Evolutionary conservation across 2,329 filamentous ascomycete genomes (phyloP).

Genomic region (Colletotrichum godetiae): DNA sequence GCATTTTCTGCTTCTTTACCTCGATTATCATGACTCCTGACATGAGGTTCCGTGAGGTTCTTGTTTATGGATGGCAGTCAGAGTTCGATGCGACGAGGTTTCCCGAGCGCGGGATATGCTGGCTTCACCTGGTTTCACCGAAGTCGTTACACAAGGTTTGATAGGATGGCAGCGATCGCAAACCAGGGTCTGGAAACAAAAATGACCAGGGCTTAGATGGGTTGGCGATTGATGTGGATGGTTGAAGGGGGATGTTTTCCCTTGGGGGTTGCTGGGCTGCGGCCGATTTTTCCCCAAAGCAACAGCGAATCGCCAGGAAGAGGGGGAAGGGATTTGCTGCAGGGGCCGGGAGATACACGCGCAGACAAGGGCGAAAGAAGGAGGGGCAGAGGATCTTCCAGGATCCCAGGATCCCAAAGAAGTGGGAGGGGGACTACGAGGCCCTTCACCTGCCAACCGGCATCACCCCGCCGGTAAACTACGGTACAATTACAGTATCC

Average conservation of each 20-base stretch:
- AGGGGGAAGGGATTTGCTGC: slow-evolving; percentile 15
- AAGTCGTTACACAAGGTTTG: slow-evolving; percentile 15
- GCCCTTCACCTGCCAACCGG: slow-evolving; percentile 29
- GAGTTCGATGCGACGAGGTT: background rate
- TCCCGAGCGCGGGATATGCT: slow-evolving; percentile 3
- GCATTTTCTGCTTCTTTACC: background rate
- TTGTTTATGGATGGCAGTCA: background rate
- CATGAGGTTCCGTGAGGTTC: background rate
- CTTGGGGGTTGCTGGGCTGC: slow-evolving; percentile 26
- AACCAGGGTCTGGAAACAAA: slow-evolving; percentile 4
- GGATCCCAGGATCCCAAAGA: slow-evolving; percentile 1
- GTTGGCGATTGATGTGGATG: background rate
- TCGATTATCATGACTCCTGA: background rate
- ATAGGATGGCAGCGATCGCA: slow-evolving; percentile 24
- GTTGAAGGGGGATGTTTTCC: background rate
- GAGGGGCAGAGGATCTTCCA: background rate
- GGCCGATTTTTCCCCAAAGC: slow-evolving; percentile 6
- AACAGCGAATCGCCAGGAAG: slow-evolving; percentile 23
- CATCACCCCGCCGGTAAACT: slow-evolving; percentile 21
- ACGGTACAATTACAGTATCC: too few relatives aligned
- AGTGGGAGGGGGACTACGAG: slow-evolving; percentile 18
- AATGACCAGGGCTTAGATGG: background rate
- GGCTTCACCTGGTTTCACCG: slow-evolving; percentile 30
- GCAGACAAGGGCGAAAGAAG: background rate
- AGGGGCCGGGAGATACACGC: slow-evolving; percentile 8